Percentiles rank a stretch among this genome's conserved stretches.
These are phyloP conservation scores for Tulasnella sp. DNA, from an alignment of 768 basidiomycete species.

Conservation along the genomic window DNA sequence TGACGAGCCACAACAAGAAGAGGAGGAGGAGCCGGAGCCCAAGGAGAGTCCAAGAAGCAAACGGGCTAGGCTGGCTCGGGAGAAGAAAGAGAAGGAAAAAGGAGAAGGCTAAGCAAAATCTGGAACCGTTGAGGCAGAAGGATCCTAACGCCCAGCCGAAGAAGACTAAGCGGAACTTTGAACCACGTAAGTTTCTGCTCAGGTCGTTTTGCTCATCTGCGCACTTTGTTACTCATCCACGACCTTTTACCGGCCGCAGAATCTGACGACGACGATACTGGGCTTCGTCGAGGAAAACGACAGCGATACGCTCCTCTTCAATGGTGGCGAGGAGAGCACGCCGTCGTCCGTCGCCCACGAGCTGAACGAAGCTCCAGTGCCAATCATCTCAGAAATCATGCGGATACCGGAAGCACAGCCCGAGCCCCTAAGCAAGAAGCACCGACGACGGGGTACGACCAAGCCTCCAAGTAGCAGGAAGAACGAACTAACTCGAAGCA, in stretches of 20 bases:
- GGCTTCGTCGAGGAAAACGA: constrained; percentile 17
- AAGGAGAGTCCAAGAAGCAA: neutral
- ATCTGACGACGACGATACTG: constrained; percentile 14
- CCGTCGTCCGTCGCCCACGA: constrained; percentile 15
- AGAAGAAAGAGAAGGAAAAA: neutral
- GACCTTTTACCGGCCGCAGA: neutral
- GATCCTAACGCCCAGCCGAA: constrained; percentile 10
- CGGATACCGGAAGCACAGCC: constrained; percentile 46
- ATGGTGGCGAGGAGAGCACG: constrained; percentile 20
- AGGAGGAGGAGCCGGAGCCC: too few species aligned
- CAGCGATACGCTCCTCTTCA: constrained; percentile 8
- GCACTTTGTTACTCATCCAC: neutral
- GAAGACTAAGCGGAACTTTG: constrained; percentile 1
- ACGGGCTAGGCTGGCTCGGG: neutral
- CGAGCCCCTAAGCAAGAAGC: constrained; percentile 39
- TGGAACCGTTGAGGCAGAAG: neutral
- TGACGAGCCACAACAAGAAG: too few species aligned
- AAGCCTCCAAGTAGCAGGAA: constrained; percentile 30
- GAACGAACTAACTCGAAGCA: constrained; percentile 26
- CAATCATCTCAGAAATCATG: constrained; percentile 27
- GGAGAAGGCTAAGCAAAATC: neutral
- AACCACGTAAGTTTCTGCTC: neutral
- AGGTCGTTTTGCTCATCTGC: neutral
- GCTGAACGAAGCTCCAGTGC: constrained; percentile 17
- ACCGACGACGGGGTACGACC: constrained; percentile 37